Conservation (phyloP, 1,284 basidiomycete species). For the Cutaneotrichosporon mucoides region DNA sequence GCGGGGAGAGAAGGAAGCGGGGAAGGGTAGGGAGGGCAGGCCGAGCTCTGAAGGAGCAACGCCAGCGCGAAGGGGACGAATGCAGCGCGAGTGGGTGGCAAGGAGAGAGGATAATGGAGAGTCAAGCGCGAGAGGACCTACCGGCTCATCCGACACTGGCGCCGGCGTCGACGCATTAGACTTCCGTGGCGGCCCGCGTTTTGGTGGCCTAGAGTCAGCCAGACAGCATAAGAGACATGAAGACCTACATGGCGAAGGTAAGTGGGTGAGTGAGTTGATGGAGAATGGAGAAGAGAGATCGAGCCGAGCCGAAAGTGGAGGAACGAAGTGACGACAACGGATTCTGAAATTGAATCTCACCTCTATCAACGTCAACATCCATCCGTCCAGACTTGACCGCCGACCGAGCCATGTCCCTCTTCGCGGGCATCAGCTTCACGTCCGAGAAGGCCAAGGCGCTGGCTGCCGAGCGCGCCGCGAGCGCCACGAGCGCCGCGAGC, state of each 20-base stretch:
- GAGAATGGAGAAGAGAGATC: neutral
- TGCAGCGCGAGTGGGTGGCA: neutral
- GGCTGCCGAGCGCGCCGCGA: conserved; percentile 2
- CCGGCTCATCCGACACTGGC: conserved; percentile 26
- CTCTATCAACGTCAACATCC: too few relatives aligned
- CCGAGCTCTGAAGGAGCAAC: neutral
- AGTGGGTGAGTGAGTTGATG: neutral
- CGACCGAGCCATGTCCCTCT: conserved; percentile 36
- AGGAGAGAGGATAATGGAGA: neutral
- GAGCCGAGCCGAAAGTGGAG: neutral
- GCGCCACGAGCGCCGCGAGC: too few relatives aligned
- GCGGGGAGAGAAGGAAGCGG: too few relatives aligned
- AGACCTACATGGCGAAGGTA: conserved; percentile 8
- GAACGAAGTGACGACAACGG: too few relatives aligned
- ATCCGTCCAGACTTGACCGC: too few relatives aligned
- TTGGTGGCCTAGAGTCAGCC: conserved; percentile 16
- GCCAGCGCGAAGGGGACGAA: neutral
- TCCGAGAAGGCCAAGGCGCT: conserved; percentile 20
- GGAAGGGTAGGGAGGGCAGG: neutral
- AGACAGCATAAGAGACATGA: too few relatives aligned
- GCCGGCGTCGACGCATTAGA: conserved; percentile 38
- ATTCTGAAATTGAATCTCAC: too few relatives aligned
- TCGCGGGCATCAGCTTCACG: conserved; percentile 45
- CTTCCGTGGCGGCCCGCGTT: conserved; percentile 26
- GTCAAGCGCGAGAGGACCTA: neutral